Conservation (phyloP, 2,329 filamentous ascomycete species). For the Colletotrichum sp. region DNA sequence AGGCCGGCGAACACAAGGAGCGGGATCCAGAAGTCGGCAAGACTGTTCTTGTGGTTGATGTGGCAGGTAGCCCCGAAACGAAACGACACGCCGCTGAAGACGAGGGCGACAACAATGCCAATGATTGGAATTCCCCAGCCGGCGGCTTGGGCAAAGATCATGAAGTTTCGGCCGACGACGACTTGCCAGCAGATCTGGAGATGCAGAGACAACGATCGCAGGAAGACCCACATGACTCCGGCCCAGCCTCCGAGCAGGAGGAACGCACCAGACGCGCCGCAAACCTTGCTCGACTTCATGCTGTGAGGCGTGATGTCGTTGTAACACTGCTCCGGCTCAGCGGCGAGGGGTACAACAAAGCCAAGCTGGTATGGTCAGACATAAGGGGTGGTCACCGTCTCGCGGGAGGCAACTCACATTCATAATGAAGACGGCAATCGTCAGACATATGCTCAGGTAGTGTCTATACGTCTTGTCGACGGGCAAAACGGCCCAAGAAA, state of each 20-base stretch:
- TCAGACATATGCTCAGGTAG: slow-evolving; percentile 89
- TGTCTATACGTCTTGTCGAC: slow-evolving; percentile 90
- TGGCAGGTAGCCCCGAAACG: slow-evolving; percentile 92
- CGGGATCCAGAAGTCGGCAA: slow-evolving; percentile 90
- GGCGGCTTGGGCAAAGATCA: slow-evolving; percentile 79
- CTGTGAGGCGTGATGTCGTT: slow-evolving; percentile 92
- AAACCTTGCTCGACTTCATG: slow-evolving; percentile 82
- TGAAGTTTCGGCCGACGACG: slow-evolving; percentile 85
- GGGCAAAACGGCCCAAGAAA: slow-evolving; percentile 82
- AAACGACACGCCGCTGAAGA: slow-evolving; percentile 91
- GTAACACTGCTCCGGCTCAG: slow-evolving; percentile 80
- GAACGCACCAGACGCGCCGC: slow-evolving; percentile 87
- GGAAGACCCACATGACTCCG: slow-evolving; percentile 88
- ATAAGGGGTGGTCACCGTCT: neutral
- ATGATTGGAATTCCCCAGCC: slow-evolving; percentile 86
- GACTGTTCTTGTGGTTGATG: slow-evolving; percentile 86
- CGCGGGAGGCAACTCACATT: slow-evolving; percentile 62
- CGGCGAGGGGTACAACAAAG: slow-evolving; percentile 86
- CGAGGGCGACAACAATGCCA: slow-evolving; percentile 76
- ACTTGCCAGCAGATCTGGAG: slow-evolving; percentile 98
- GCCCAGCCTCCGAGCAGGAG: slow-evolving; percentile 86
- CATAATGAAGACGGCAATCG: slow-evolving; percentile 77
- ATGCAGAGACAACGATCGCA: slow-evolving; percentile 89
- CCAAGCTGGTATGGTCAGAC: slow-evolving; percentile 64
- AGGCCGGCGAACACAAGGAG: slow-evolving; percentile 78